Base-by-base conservation (phyloP, 2,329 filamentous ascomycete species). In the Fusarium citri region DNA sequence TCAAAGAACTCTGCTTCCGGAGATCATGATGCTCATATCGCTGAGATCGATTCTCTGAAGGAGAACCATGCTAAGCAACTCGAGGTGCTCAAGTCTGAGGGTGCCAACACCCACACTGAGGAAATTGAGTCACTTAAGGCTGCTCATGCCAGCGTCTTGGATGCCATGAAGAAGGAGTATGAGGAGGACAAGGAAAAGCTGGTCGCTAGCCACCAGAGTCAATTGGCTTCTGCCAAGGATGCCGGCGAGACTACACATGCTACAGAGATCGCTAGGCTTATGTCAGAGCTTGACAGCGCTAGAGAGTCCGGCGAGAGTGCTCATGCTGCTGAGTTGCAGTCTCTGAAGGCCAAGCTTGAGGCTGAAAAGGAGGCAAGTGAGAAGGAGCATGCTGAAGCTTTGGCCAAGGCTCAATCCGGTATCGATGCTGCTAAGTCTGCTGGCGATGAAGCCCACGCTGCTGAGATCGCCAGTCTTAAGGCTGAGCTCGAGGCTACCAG, bases 11-110 rank as follows among this genome's bases (percentile, higher is more conserved):
- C 80, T 50, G 83, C 83, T 18, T 83, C 83, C 41, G 81, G 84
- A 22, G 85, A 87, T 54, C 80, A 83, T 64, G 83, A 86, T 30
- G 77, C 83, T 25, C 83, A 86, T 48, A 66, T 84, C 10, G 78
- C 79, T 28, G 85, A 88, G 71, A 77, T 90, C 4, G 84, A 89
- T 41, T 74, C 83, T n/a, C 78, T 90, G 26, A 87, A 88, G 75
- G 81, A 82, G 18, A 85, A 77, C 69, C 87, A 89, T 69, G 83
- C 84, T 3, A 80, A 86, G 68, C 81, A 87, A 65, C 77, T 86
- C 4, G 81, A 83, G 58, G 74, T 80, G 5, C 71, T 82, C 37
- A 84, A 84, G 74, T 73, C 72, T 14, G 81, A 86, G 66, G 80
- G 82, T 62, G 78, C 82, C 50, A 76, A 77, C 15, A 62, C 76